phyloP scores from a whole-genome alignment of 1,139 yeast genomes.

The Yamadazyma trypodendri region DNA sequence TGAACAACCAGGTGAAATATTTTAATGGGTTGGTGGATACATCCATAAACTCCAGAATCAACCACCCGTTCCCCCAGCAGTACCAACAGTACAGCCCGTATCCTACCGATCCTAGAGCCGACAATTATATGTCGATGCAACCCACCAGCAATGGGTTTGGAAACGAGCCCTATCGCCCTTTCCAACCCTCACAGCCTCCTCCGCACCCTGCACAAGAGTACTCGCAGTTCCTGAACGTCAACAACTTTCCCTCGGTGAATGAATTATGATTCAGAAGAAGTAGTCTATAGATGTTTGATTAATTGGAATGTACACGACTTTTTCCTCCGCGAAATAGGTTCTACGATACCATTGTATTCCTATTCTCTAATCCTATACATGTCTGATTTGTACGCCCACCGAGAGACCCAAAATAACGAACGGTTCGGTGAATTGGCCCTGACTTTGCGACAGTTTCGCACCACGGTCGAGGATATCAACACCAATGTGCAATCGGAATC shows the following conservation, averaged over 20 bases:
- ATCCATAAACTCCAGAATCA: conserved; percentile 28
- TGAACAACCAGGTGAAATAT: conserved; percentile 61
- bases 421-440: conserved; percentile 46
- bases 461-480: conserved; percentile 45
- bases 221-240: conserved; percentile 29
- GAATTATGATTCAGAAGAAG: too few relatives aligned
- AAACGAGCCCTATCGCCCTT: conserved; percentile 7
- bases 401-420: conserved; percentile 47
- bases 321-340: conserved; percentile 1
- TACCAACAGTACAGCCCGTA: not conserved
- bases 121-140: conserved; percentile 10
- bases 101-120: conserved; percentile 4
- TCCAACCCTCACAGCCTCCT: conserved; percentile 4
- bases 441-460: conserved; percentile 45
- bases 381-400: conserved; percentile 42
- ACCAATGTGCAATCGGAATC: conserved; percentile 43
- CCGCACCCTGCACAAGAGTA: conserved; percentile 18
- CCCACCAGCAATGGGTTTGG: conserved; percentile 19
- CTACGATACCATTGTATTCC: too few relatives aligned
- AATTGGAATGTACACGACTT: not conserved
- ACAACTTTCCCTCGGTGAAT: conserved; percentile 30
- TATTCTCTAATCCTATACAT: too few relatives aligned
- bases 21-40: conserved; percentile 71
- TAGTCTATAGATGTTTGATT: too few relatives aligned
- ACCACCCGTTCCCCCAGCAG: conserved; percentile 1